These are phyloP conservation scores for Diaporthe sp. DNA, from an alignment of 2,329 filamentous ascomycete species.

Conservation along the genomic window DNA sequence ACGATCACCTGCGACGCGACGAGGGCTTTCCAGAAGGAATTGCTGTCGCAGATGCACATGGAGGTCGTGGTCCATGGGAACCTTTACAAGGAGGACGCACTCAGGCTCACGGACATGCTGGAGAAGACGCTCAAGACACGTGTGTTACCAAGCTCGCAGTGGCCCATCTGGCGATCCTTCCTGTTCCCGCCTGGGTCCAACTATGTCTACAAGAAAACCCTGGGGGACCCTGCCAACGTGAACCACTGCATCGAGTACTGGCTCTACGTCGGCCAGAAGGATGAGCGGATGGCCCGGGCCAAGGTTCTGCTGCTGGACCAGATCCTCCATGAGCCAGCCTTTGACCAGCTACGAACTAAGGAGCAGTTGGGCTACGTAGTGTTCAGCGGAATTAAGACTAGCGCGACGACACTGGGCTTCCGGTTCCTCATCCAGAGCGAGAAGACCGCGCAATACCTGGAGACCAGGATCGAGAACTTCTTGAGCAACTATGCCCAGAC, in stretches of 20 bases:
- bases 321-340: constrained; percentile 92
- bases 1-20: constrained; percentile 81
- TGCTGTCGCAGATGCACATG: constrained; percentile 86
- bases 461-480: constrained; percentile 89
- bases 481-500: constrained; percentile 74
- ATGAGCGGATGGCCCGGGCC: constrained; percentile 78
- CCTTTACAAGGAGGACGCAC: constrained; percentile 91
- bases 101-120: constrained; percentile 86
- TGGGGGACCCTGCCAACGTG: constrained; percentile 90
- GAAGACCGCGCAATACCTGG: constrained; percentile 84
- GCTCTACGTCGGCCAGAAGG: constrained; percentile 76
- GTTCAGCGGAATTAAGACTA: constrained; percentile 80
- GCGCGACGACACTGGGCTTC: constrained; percentile 85
- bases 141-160: constrained; percentile 80
- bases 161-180: constrained; percentile 82
- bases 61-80: constrained; percentile 94
- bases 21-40: constrained; percentile 80
- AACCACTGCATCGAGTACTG: constrained; percentile 88
- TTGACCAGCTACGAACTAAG: constrained; percentile 95
- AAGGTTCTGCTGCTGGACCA: constrained; percentile 87
- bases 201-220: constrained; percentile 82
- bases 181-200: constrained; percentile 85
- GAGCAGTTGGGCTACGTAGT: constrained; percentile 98
- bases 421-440: constrained; percentile 95
- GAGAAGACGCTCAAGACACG: constrained; percentile 83